Conservation (phyloP, 2,329 filamentous ascomycete species). For the Fusarium penzigii region DNA sequence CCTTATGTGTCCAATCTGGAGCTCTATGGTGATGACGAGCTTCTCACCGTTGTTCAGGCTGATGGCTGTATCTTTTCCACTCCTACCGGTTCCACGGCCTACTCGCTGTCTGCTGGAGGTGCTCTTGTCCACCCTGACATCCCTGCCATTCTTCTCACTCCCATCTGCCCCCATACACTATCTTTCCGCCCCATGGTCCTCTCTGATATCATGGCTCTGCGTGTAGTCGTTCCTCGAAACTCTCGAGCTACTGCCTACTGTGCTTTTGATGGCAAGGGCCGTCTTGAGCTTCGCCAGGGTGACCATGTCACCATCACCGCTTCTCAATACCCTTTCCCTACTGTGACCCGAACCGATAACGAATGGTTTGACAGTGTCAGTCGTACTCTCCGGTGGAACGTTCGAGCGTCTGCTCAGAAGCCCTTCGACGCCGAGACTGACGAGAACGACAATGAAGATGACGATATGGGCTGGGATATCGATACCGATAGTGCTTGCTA, state of each 20-base stretch:
- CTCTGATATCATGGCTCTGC: constrained; percentile 89
- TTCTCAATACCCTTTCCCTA: constrained; percentile 95
- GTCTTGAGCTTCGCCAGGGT: constrained; percentile 87
- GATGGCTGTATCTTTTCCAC: constrained; percentile 98
- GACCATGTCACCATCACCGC: constrained; percentile 97
- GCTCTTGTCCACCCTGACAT: constrained; percentile 96
- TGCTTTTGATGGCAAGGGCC: constrained; percentile 95
- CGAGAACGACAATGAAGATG: constrained; percentile 49
- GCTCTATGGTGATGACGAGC: constrained; percentile 91
- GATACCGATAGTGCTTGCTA: constrained; percentile 80
- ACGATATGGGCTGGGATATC: constrained; percentile 81
- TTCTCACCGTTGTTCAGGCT: constrained; percentile 92
- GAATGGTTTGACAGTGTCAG: constrained; percentile 98
- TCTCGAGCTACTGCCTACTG: constrained; percentile 94
- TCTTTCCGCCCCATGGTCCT: constrained; percentile 98
- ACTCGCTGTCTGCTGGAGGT: constrained; percentile 92
- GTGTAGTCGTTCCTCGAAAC: constrained; percentile 80
- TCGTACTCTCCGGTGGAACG: constrained; percentile 92
- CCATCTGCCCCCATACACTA: constrained; percentile 95
- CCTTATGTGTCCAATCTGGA: constrained; percentile 97
- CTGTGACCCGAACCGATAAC: constrained; percentile 82
- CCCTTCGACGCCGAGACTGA: constrained; percentile 65
- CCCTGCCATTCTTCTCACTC: constrained; percentile 92
- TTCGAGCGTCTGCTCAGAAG: constrained; percentile 87
- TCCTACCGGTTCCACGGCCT: constrained; percentile 91